Evolutionary conservation across 805 yeast genomes (phyloP).

Genomic region (Wickerhamiella shivajii): DNA sequence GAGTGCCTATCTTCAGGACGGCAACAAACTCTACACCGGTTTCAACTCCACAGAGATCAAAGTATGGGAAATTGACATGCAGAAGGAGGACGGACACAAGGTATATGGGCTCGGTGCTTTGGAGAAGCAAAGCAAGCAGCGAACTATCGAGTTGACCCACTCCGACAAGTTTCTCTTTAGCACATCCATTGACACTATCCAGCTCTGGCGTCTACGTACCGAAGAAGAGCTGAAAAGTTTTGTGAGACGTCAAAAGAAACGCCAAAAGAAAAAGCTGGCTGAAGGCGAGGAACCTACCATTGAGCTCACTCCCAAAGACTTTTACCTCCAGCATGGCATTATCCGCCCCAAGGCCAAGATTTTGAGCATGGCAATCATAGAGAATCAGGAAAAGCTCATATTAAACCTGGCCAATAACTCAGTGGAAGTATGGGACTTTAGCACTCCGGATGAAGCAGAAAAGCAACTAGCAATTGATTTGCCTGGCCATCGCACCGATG

Average conservation of each 20-base stretch:
- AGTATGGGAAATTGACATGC: slow-evolving; percentile 62
- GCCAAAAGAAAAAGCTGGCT: slow-evolving; percentile 49
- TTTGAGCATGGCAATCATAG: slow-evolving; percentile 24
- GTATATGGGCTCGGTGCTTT: slow-evolving; percentile 48
- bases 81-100: slow-evolving; percentile 36
- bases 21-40: slow-evolving; percentile 39
- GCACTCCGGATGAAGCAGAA: slow-evolving; percentile 16
- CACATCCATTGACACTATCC: slow-evolving; percentile 72
- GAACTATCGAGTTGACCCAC: slow-evolving; percentile 12
- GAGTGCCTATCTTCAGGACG: slow-evolving; percentile 36
- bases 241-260: slow-evolving; percentile 56
- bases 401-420: slow-evolving; percentile 59
- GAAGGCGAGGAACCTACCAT: slow-evolving; percentile 27
- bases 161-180: slow-evolving; percentile 9
- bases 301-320: slow-evolving; percentile 18
- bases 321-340: slow-evolving; percentile 54
- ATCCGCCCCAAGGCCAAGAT: slow-evolving; percentile 33
- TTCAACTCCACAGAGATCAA: slow-evolving; percentile 73
- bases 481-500: slow-evolving; percentile 81
- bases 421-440: slow-evolving; percentile 49
- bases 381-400: slow-evolving; percentile 45
- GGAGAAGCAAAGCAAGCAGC: slow-evolving; percentile 39
- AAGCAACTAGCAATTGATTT: slow-evolving; percentile 45
- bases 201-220: slow-evolving; percentile 61
- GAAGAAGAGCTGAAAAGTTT: slow-evolving; percentile 70